Conservation (phyloP, 1,139 yeast genomes). For the Tardiomyces depauwii region DNA sequence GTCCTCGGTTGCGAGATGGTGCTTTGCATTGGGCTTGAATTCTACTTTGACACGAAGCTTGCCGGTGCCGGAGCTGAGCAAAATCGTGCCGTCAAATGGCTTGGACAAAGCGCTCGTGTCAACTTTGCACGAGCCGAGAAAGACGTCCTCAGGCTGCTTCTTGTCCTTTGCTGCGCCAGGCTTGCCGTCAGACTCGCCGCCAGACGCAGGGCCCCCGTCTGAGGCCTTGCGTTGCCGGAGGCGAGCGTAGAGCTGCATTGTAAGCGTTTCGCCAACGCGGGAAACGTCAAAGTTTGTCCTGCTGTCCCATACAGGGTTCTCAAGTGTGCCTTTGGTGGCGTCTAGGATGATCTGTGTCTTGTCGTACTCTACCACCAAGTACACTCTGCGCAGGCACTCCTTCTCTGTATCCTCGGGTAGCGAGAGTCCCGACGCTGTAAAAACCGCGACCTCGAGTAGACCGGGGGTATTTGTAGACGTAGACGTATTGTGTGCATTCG, state of each 20-base stretch:
- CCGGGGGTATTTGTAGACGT: conserved; percentile 45
- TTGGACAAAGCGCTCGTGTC: conserved; percentile 14
- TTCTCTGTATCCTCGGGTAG: conserved; percentile 26
- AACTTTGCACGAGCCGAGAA: conserved; percentile 27
- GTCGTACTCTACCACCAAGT: conserved; percentile 34
- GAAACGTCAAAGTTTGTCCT: conserved; percentile 90
- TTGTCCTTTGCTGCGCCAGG: background rate
- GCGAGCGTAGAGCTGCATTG: conserved; percentile 64
- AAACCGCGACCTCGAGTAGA: conserved; percentile 55
- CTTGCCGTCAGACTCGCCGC: conserved; percentile 6
- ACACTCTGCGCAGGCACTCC: conserved; percentile 23
- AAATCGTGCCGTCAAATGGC: conserved; percentile 20
- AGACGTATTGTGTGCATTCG: background rate
- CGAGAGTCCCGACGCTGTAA: conserved; percentile 47
- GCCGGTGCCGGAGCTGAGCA: conserved; percentile 29
- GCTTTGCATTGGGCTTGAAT: conserved; percentile 42
- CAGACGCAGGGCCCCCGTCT: background rate
- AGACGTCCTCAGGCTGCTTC: conserved; percentile 25
- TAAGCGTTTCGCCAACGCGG: conserved; percentile 39
- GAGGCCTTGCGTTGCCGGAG: conserved; percentile 28
- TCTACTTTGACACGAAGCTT: conserved; percentile 54
- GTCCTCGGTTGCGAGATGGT: conserved; percentile 75
- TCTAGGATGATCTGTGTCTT: conserved; percentile 71
- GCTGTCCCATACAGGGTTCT: conserved; percentile 65
- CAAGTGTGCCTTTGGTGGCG: conserved; percentile 61